Conservation (phyloP, 768 basidiomycete species). For the Tricholoma furcatifolium region DNA sequence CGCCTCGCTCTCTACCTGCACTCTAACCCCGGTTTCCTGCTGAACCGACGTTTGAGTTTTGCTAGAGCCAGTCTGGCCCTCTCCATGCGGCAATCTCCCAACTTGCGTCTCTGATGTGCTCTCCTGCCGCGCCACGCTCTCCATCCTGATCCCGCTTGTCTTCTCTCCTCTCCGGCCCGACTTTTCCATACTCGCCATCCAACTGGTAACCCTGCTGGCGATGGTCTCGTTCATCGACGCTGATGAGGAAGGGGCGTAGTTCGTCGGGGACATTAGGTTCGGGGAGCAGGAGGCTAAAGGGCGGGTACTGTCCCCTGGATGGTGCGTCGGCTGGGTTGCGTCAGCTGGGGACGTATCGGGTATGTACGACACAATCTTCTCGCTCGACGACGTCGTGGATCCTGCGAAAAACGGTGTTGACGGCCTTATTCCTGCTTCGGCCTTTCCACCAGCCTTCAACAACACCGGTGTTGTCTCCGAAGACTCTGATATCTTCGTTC, state of each 20-base stretch:
- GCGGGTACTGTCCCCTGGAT: not conserved
- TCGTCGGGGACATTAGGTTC: not conserved
- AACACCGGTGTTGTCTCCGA: conserved; percentile 39
- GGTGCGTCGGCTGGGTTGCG: conserved; percentile 30
- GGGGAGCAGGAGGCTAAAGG: not conserved
- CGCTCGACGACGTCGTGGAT: conserved; percentile 4
- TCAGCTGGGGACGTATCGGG: conserved; percentile 24
- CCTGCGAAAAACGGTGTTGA: conserved; percentile 30
- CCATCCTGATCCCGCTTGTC: not conserved
- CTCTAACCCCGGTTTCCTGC: no score
- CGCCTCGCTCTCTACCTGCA: no score
- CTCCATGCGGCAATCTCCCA: no score
- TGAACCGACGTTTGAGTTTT: no score
- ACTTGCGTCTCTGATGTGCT: no score
- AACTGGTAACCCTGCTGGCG: not conserved
- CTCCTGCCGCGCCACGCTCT: no score
- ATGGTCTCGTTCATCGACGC: not conserved
- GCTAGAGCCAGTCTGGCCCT: no score
- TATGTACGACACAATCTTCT: conserved; percentile 7
- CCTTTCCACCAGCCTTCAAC: conserved; percentile 42
- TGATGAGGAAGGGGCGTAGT: not conserved
- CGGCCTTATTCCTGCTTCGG: conserved; percentile 27
- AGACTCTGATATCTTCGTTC: conserved; percentile 20
- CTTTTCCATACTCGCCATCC: no score
- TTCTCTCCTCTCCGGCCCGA: not conserved